These are phyloP conservation scores for Rhizophora apiculata DNA, from an alignment of 345 rosid genomes.

Conservation along the genomic window DNA sequence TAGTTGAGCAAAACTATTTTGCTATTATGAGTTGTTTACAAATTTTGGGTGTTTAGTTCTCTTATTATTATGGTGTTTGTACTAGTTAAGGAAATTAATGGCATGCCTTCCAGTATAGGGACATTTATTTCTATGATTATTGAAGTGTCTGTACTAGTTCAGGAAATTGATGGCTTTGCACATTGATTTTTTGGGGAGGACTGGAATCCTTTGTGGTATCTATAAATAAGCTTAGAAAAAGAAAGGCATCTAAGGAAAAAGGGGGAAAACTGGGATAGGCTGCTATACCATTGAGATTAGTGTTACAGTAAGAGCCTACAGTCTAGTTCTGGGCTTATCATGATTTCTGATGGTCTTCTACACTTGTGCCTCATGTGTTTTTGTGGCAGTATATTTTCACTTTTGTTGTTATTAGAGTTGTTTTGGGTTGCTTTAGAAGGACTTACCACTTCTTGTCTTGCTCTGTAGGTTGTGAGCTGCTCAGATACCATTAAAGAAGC, in stretches of 20 bases:
- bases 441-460: conserved; percentile 12
- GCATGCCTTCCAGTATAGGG: no score
- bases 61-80: no score
- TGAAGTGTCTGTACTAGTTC: not conserved
- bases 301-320: no score
- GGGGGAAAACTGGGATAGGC: no score
- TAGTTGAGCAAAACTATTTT: not conserved
- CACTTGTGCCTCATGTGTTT: not conserved
- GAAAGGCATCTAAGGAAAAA: no score
- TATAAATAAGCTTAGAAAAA: no score
- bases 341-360: not conserved
- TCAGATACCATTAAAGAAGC: conserved; percentile 30
- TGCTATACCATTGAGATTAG: not conserved
- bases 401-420: not conserved
- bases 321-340: not conserved
- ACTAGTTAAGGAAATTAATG: no score
- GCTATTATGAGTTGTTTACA: not conserved
- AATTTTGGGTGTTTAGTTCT: not conserved
- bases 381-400: not conserved
- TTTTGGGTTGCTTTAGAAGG: not conserved
- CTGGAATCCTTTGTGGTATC: no score
- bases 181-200: not conserved
- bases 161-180: no score
- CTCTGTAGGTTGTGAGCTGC: conserved; percentile 37
- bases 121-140: not conserved